Percentiles rank a stretch among this genome's conserved stretches.
These are phyloP conservation scores for Claviceps cyperi DNA, from an alignment of 2,329 filamentous ascomycete genomes.

Conservation along the genomic window DNA sequence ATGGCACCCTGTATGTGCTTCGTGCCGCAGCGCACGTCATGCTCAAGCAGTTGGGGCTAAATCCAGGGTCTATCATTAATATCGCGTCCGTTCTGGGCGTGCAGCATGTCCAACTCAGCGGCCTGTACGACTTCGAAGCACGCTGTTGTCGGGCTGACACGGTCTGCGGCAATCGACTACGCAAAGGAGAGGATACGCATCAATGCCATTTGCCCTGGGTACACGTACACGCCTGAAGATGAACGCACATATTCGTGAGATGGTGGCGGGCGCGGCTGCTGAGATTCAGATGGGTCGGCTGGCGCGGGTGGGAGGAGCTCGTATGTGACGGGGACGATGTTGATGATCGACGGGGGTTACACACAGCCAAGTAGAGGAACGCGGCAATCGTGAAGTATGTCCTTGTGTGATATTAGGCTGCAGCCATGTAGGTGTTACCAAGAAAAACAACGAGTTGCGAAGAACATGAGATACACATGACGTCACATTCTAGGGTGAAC, in stretches of 20 bases:
- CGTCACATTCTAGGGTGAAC: too few species aligned
- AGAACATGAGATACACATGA: too few species aligned
- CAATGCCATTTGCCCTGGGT: conserved; percentile 46
- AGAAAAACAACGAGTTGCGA: not conserved
- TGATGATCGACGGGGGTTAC: conserved; percentile 34
- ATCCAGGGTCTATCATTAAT: not conserved
- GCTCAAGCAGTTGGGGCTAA: too few species aligned
- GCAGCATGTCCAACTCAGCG: conserved; percentile 20
- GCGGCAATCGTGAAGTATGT: too few species aligned
- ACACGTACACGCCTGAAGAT: conserved; percentile 26
- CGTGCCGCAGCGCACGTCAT: conserved; percentile 13
- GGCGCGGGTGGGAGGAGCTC: conserved; percentile 34
- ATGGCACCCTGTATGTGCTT: conserved; percentile 26
- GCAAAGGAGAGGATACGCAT: conserved; percentile 37
- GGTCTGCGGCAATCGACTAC: conserved; percentile 38
- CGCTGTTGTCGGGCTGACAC: conserved; percentile 38
- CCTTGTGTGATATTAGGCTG: too few species aligned
- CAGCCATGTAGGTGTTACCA: not conserved
- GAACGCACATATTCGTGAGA: not conserved
- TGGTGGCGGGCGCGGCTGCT: not conserved
- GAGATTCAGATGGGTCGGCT: conserved; percentile 31
- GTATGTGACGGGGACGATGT: conserved; percentile 33
- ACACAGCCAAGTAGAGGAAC: conserved; percentile 9
- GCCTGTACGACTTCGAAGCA: conserved; percentile 40
- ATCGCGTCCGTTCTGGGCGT: conserved; percentile 28